These are phyloP conservation scores for Meripilus lineatus DNA, from an alignment of 1,284 basidiomycete species.

Conservation along the genomic window DNA sequence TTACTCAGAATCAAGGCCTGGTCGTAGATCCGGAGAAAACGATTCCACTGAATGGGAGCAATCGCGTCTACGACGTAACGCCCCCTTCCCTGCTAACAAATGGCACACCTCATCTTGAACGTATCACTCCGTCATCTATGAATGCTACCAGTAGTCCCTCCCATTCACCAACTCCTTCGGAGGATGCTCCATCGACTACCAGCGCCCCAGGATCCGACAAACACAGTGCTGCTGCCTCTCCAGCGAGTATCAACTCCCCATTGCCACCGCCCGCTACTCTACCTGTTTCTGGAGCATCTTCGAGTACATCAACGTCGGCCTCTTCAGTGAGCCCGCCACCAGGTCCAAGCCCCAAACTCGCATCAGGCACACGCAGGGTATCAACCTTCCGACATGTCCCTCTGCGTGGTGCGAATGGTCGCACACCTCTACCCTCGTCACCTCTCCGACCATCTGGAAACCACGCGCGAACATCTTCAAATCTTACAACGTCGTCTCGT, in stretches of 20 bases:
- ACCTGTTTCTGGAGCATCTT: not conserved
- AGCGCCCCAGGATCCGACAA: not conserved
- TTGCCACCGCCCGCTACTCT: too few species aligned
- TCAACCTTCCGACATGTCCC: conserved; percentile 62
- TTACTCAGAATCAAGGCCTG: conserved; percentile 12
- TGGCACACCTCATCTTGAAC: not conserved
- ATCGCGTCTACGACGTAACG: too few species aligned
- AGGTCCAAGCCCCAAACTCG: conserved; percentile 15
- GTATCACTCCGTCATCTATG: not conserved
- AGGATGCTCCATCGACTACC: not conserved
- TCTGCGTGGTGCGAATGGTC: conserved; percentile 31
- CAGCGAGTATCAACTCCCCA: too few species aligned
- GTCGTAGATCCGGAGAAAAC: conserved; percentile 7
- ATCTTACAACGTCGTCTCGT: conserved; percentile 15
- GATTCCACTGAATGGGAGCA: conserved; percentile 7
- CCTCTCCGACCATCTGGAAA: conserved; percentile 34
- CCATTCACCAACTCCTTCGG: conserved; percentile 1
- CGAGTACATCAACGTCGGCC: conserved; percentile 10
- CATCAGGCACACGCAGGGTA: conserved; percentile 33
- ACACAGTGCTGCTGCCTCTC: not conserved
- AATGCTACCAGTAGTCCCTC: not conserved
- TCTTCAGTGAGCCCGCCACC: conserved; percentile 18
- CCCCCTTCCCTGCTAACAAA: not conserved
- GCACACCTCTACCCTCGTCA: conserved; percentile 33
- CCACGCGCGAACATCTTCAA: conserved; percentile 20